A percentile compares a stretch with the other conserved stretches of the same genome.
Evolutionary conservation across 192 early-diverging fungal genomes (phyloP).

Genomic region (Phycomyces blakesleeanus): DNA sequence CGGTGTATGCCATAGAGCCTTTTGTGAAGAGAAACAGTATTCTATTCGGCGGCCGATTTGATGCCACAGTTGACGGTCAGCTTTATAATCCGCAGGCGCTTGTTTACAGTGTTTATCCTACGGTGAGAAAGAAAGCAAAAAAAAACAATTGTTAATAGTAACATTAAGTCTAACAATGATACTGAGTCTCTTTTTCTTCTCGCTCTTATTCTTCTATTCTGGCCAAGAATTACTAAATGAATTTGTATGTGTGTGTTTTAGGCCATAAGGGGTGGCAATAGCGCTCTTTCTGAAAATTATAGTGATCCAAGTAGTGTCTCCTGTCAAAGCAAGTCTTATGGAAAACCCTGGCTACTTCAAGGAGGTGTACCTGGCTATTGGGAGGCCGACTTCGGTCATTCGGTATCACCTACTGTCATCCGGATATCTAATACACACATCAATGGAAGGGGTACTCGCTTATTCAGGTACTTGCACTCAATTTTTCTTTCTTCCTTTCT

Average conservation of each 20-base stretch:
- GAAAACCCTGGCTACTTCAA: constrained; percentile 62
- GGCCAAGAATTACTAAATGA: not conserved
- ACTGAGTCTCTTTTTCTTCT: constrained; percentile 4
- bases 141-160: no score
- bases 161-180: no score
- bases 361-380: constrained; percentile 66
- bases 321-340: constrained; percentile 15
- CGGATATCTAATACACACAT: constrained; percentile 60
- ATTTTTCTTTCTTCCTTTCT: no score
- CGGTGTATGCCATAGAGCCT: constrained; percentile 56
- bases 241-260: no score
- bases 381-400: constrained; percentile 54
- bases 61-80: constrained; percentile 59
- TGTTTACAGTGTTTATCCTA: constrained; percentile 41
- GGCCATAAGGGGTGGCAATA: constrained; percentile 39
- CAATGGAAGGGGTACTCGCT: constrained; percentile 55
- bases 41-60: constrained; percentile 71
- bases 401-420: constrained; percentile 59
- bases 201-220: not conserved
- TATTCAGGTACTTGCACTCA: constrained; percentile 47
- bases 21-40: constrained; percentile 43
- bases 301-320: constrained; percentile 38
- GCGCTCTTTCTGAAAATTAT: constrained; percentile 33
- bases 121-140: no score
- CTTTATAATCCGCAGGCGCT: constrained; percentile 37